Conservation (phyloP, 495 filamentous ascomycete species). For the Peziza echinospora region DNA sequence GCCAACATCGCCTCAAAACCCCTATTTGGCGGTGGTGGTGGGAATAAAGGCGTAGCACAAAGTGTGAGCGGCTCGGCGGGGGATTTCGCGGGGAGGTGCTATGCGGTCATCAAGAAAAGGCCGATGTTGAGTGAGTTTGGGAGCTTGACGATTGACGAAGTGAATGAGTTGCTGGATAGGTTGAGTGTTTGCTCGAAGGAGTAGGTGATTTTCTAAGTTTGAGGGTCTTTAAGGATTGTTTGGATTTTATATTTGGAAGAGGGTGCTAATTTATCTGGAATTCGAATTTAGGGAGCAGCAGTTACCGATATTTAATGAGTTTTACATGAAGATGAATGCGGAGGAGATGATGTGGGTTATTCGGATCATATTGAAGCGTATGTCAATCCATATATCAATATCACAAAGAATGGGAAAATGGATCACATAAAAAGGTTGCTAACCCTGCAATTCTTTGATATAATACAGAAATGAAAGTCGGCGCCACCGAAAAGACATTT, state of each 20-base stretch:
- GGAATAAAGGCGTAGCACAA: not conserved
- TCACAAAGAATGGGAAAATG: not conserved
- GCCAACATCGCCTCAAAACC: conserved; percentile 79
- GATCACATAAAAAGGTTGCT: no score
- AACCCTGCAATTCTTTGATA: no score
- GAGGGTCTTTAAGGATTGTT: no score
- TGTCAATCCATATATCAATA: not conserved
- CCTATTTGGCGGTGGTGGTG: conserved; percentile 25
- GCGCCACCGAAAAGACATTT: conserved; percentile 82
- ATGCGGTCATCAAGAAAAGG: conserved; percentile 63
- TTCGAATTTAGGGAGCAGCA: conserved; percentile 34
- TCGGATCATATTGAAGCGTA: conserved; percentile 65
- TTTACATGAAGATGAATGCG: conserved; percentile 82
- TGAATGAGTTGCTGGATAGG: conserved; percentile 68
- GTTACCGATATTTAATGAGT: conserved; percentile 50
- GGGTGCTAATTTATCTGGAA: not conserved
- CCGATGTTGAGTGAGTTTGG: conserved; percentile 54
- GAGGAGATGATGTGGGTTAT: conserved; percentile 88
- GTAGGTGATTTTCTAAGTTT: conserved; percentile 5
- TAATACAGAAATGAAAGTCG: conserved; percentile 79
- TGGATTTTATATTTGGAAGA: not conserved
- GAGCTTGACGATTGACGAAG: conserved; percentile 62
- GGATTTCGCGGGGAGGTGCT: conserved; percentile 1
- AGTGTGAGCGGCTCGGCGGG: not conserved
- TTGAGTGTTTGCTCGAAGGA: conserved; percentile 57